Evolutionary conservation across 2,329 filamentous ascomycete species (phyloP).

Genomic region (Metarhizium sp.): DNA sequence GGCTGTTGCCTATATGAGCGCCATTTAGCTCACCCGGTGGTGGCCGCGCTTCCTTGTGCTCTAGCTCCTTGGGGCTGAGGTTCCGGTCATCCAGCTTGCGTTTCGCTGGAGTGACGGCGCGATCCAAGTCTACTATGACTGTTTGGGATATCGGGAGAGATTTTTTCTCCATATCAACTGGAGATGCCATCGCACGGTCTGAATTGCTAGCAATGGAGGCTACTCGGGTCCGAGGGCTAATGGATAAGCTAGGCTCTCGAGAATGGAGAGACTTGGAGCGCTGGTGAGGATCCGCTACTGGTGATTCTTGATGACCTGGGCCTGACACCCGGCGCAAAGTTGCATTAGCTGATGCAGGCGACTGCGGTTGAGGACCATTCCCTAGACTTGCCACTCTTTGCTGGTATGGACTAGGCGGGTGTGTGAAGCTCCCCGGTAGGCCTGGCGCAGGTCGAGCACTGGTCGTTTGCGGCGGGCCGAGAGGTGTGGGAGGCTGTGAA

Average conservation of each 20-base stretch:
- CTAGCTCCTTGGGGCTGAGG: constrained; percentile 40
- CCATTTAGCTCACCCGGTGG: constrained; percentile 42
- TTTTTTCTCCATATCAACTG: constrained; percentile 18
- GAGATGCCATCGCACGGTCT: constrained; percentile 15
- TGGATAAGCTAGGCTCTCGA: constrained; percentile 61
- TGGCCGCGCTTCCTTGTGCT: constrained; percentile 37
- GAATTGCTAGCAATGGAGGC: constrained; percentile 39
- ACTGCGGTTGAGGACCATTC: constrained; percentile 22
- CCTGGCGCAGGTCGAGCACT: constrained; percentile 26
- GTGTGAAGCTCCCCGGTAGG: constrained; percentile 33
- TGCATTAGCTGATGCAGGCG: constrained; percentile 15
- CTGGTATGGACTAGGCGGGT: constrained; percentile 51
- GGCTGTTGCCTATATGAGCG: constrained; percentile 10
- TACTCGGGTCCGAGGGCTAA: constrained; percentile 68
- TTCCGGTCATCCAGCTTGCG: constrained; percentile 30
- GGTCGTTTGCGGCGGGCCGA: constrained; percentile 38
- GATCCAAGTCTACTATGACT: constrained; percentile 20
- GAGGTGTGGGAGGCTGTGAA: constrained; percentile 46
- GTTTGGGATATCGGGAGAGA: constrained; percentile 13
- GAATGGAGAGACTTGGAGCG: constrained; percentile 49
- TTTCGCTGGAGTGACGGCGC: constrained; percentile 28
- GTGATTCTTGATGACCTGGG: constrained; percentile 32
- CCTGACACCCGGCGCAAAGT: constrained; percentile 25
- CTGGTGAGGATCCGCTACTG: constrained; percentile 31
- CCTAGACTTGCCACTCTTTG: constrained; percentile 30